Conservation (phyloP, 805 yeast species). For the Saccharomyces mikatae region DNA sequence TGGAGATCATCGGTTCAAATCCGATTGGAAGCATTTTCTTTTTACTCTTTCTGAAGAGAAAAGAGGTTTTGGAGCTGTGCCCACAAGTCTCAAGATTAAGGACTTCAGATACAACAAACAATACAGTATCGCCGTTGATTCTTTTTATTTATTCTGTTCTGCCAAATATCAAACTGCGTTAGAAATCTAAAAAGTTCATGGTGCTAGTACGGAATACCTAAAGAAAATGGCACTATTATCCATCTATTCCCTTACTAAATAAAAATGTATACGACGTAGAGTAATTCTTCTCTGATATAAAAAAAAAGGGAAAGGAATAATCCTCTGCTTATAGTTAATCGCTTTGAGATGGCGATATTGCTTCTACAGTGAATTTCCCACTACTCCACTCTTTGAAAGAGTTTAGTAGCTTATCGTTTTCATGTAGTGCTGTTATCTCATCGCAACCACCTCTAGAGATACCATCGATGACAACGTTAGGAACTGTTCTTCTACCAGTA, state of each 20-base stretch:
- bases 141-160: too few species aligned
- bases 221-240: too few species aligned
- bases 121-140: too few species aligned
- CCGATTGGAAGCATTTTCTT: conserved; percentile 54
- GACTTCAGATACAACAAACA: too few species aligned
- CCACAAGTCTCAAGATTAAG: too few species aligned
- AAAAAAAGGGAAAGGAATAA: background rate
- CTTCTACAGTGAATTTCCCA: conserved; percentile 13
- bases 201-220: too few species aligned
- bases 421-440: conserved; percentile 61
- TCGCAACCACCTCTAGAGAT: conserved; percentile 82
- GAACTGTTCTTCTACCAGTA: conserved; percentile 83
- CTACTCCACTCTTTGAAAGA: conserved; percentile 35
- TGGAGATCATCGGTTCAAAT: conserved; percentile 77
- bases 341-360: background rate
- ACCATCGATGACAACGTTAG: conserved; percentile 73
- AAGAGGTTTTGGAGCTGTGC: too few species aligned
- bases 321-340: background rate
- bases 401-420: conserved; percentile 44
- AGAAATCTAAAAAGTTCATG: too few species aligned
- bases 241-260: background rate
- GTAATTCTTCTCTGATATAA: too few species aligned
- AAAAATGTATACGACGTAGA: background rate
- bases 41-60: too few species aligned
- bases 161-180: too few species aligned